phyloP scores from a whole-genome alignment of 139 green algal species.

The Chlorella sp. region DNA sequence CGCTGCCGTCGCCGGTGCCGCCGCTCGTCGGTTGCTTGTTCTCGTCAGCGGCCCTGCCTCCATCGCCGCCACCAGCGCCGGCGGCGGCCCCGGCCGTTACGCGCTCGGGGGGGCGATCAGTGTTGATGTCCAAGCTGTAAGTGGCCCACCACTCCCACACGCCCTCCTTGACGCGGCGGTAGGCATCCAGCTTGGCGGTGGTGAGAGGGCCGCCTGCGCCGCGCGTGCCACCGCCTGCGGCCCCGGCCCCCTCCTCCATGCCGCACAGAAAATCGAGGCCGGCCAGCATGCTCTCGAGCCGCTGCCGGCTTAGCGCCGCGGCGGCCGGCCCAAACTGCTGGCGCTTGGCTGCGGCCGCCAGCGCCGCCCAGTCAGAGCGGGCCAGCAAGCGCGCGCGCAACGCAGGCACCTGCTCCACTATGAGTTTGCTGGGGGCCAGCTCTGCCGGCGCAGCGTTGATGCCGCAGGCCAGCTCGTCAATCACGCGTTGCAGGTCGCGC shows the following conservation, averaged over 20 bases:
- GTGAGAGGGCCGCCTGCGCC: background rate
- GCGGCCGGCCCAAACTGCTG: conserved; percentile 38
- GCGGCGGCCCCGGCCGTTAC: background rate
- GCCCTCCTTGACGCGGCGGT: conserved; percentile 22
- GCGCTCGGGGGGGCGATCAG: conserved; percentile 26
- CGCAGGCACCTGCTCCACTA: conserved; percentile 75
- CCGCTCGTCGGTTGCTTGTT: conserved; percentile 5
- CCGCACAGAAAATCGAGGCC: conserved; percentile 50
- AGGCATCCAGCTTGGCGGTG: conserved; percentile 31
- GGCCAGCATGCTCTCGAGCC: conserved; percentile 52
- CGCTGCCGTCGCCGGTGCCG: background rate
- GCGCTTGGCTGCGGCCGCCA: conserved; percentile 34
- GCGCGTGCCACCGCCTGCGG: no score
- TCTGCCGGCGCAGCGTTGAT: conserved; percentile 8
- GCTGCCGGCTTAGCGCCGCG: conserved; percentile 30
- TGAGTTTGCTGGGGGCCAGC: conserved; percentile 40
- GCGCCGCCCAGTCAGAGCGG: conserved; percentile 51
- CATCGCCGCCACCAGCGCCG: background rate
- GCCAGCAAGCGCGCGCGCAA: conserved; percentile 54
- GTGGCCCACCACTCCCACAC: conserved; percentile 39
- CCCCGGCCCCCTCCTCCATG: conserved; percentile 12
- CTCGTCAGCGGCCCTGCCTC: background rate
- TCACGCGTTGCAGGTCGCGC: conserved; percentile 69
- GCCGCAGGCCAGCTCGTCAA: conserved; percentile 78
- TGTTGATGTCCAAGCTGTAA: conserved; percentile 33